Evolutionary conservation across 257 asterid species (phyloP), one percentile per base, ranked within the genome.

Genomic region (Plantago elongata): DNA sequence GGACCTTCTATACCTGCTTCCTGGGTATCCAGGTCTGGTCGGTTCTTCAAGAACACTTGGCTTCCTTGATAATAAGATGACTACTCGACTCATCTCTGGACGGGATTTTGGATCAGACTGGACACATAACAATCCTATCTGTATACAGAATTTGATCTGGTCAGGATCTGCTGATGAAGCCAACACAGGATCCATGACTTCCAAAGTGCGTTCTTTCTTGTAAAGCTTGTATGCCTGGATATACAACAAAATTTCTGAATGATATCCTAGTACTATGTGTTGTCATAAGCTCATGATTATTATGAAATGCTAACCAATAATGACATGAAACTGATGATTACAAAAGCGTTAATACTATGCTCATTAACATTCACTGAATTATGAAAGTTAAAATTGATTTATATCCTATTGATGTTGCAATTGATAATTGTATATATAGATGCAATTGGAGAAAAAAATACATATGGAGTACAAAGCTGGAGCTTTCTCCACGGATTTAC

Each of bases 1-100:
- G 45, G 80, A 22, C 54, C 79, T 73, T 60, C 86, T 77, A 42
- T 80, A 78, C 44, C 92, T 73, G 11, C 88, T 54, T 48, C 95
- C 90, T 0, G 82, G 83, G 62, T 76, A 81, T 56, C 95, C 97
- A 0, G 99, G 99, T 67, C 84, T 61, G 3, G 72, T 68, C 7
- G 99, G 99, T 57, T 83, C 96, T 54, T 85, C 95, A 9, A 93
- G 90, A 65, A 62, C 72, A 60, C 79, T 79, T 8, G 90, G 90
- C 54, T 72, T 87, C 68, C 82, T 85, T 18, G 94, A 85, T 57
- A 93, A 79, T 68, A 84, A 70, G 57, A 77, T 73, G 55, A 80
- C 90, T 13, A 89, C 85, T 7, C 94, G 96, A 1, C 80, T 83
- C 96, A 93, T 87, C 56, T 69, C 78, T 0, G 99, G 96, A 15